These are phyloP conservation scores for Melastoma candidum DNA, from an alignment of 441 rosid genomes.

Conservation along the genomic window DNA sequence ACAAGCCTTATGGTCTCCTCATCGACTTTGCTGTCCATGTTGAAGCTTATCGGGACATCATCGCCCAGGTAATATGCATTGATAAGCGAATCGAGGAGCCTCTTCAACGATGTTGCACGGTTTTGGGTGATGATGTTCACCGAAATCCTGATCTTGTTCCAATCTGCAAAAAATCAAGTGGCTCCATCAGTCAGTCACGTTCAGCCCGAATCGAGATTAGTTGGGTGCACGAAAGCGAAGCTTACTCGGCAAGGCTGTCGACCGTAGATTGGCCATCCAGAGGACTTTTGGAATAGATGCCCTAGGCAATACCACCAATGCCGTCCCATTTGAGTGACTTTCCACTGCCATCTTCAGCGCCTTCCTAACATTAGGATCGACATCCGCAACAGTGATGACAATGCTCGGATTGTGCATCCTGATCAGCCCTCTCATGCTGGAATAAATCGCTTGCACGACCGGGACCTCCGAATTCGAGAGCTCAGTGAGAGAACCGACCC, in stretches of 20 bases:
- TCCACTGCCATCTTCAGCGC: constrained; percentile 83
- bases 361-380: constrained; percentile 69
- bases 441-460: constrained; percentile 66
- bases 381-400: constrained; percentile 64
- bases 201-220: neutral
- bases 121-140: constrained; percentile 88
- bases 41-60: constrained; percentile 81
- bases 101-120: constrained; percentile 49
- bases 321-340: constrained; percentile 36
- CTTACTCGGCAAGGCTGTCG: constrained; percentile 94
- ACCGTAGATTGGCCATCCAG: constrained; percentile 98
- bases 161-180: constrained; percentile 38
- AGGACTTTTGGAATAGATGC: constrained; percentile 69
- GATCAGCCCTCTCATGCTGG: constrained; percentile 88
- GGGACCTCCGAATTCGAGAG: constrained; percentile 78
- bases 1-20: constrained; percentile 70
- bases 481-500: constrained; percentile 50
- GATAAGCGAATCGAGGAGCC: constrained; percentile 69
- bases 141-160: constrained; percentile 86
- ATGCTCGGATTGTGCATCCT: constrained; percentile 83
- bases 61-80: constrained; percentile 76
- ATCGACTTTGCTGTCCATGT: constrained; percentile 89
- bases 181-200: neutral
- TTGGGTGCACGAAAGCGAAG: neutral
- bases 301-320: constrained; percentile 60